Evolutionary conservation across 1,284 basidiomycete species (phyloP).

Genomic region (Fomitiporia mediterranea): DNA sequence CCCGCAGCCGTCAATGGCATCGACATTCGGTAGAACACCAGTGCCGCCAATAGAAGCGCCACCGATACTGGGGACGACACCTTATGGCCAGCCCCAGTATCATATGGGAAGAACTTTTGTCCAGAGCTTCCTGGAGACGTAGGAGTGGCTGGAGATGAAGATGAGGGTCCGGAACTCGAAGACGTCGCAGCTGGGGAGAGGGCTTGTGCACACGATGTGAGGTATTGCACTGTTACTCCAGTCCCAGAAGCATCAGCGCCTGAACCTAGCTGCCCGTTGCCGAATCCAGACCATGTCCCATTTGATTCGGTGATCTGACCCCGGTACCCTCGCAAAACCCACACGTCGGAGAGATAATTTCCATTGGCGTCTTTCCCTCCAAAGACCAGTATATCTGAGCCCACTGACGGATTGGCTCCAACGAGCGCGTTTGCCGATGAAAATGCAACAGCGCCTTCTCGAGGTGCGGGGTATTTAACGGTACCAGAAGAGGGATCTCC

Average conservation of each 20-base stretch:
- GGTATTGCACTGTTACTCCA: conserved; percentile 58
- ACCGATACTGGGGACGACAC: conserved; percentile 59
- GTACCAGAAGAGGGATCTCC: conserved; percentile 56
- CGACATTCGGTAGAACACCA: conserved; percentile 51
- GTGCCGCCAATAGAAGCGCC: conserved; percentile 48
- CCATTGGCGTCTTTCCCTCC: conserved; percentile 66
- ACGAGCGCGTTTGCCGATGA: conserved; percentile 51
- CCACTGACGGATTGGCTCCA: conserved; percentile 43
- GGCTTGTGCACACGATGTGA: conserved; percentile 53
- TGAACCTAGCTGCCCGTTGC: conserved; percentile 51
- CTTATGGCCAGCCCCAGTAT: conserved; percentile 62
- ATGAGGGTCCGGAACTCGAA: conserved; percentile 22
- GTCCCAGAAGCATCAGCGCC: conserved; percentile 60
- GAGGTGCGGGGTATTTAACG: conserved; percentile 53
- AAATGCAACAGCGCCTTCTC: conserved; percentile 65
- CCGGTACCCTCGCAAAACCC: conserved; percentile 69
- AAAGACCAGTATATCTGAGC: conserved; percentile 72
- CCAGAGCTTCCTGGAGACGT: conserved; percentile 23
- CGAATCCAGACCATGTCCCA: conserved; percentile 57
- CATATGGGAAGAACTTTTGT: conserved; percentile 29
- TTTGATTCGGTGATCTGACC: conserved; percentile 50
- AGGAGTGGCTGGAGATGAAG: conserved; percentile 21
- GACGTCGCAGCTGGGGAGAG: conserved; percentile 30
- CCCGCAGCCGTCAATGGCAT: conserved; percentile 31
- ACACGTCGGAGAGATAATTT: conserved; percentile 65